phyloP scores from a whole-genome alignment of 192 early-diverging fungal species.

The Coemansia guatemalensis region DNA sequence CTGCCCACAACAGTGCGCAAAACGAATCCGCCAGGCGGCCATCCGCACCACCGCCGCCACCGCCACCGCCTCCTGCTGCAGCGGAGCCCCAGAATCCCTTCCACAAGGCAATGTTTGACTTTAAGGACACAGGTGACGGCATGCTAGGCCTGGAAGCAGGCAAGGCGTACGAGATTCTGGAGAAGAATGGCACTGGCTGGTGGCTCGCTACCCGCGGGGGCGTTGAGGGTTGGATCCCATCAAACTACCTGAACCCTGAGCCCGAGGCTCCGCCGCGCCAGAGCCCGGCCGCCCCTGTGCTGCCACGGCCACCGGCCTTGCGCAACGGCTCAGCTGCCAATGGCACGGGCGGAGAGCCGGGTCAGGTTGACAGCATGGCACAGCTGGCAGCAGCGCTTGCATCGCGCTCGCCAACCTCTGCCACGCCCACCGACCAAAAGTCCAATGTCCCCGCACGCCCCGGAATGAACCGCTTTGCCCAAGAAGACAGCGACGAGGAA shows the following conservation, averaged over 20 bases:
- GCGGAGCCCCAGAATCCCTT: slow-evolving; percentile 52
- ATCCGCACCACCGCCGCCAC: slow-evolving; percentile 24
- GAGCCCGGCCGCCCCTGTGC: slow-evolving; percentile 14
- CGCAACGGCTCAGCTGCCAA: slow-evolving; percentile 17
- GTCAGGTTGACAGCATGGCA: slow-evolving; percentile 41
- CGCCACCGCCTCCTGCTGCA: slow-evolving; percentile 61
- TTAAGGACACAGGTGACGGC: slow-evolving; percentile 60
- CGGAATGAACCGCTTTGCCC: slow-evolving; percentile 41
- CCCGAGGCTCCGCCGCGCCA: slow-evolving; percentile 50
- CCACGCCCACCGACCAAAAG: slow-evolving; percentile 11
- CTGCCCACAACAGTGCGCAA: not conserved
- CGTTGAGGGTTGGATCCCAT: slow-evolving; percentile 75
- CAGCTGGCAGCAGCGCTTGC: slow-evolving; percentile 49
- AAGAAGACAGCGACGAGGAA: slow-evolving; percentile 52
- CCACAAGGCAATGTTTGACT: slow-evolving; percentile 71
- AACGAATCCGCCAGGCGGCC: not conserved
- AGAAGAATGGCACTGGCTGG: slow-evolving; percentile 63
- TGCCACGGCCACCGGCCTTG: slow-evolving; percentile 28
- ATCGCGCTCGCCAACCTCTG: slow-evolving; percentile 33
- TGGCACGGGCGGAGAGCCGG: not conserved
- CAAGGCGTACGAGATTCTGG: slow-evolving; percentile 67
- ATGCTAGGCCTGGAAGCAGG: slow-evolving; percentile 67
- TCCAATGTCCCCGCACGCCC: slow-evolving; percentile 33
- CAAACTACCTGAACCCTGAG: slow-evolving; percentile 72
- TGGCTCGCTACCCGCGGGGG: slow-evolving; percentile 57